Percentiles rank a stretch among this genome's conserved stretches.
These are phyloP conservation scores for Exobasidium rhododendri DNA, from an alignment of 1,284 basidiomycete species.

Conservation along the genomic window DNA sequence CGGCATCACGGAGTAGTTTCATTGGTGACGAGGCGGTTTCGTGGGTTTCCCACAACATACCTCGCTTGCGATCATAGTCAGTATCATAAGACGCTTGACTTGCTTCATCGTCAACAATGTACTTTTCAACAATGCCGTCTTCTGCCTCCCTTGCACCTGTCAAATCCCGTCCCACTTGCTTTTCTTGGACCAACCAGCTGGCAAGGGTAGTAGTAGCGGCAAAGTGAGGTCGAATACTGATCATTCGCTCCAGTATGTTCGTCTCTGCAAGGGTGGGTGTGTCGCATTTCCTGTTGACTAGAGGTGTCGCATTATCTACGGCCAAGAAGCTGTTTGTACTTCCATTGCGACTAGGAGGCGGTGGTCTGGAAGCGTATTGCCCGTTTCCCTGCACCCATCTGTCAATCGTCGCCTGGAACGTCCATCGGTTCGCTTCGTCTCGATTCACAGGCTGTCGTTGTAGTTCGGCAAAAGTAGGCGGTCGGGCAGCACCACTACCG, in stretches of 20 bases:
- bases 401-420: background rate
- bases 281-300: background rate
- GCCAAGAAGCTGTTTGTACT: slow-evolving; percentile 1
- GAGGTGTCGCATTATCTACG: background rate
- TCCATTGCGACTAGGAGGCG: background rate
- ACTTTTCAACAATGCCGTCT: background rate
- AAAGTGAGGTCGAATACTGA: slow-evolving; percentile 45
- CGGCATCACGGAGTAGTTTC: background rate
- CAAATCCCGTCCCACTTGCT: background rate
- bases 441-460: background rate
- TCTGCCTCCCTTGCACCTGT: background rate
- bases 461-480: background rate
- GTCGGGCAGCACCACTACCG: background rate
- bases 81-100: background rate
- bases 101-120: background rate
- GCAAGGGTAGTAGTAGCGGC: slow-evolving; percentile 38
- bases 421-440: background rate
- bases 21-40: background rate
- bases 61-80: background rate
- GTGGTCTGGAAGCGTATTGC: background rate
- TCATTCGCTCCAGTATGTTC: slow-evolving; percentile 25
- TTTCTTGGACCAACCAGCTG: slow-evolving; percentile 34
- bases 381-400: background rate
- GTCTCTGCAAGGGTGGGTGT: background rate
- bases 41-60: background rate